Evolutionary conservation across 768 basidiomycete species (phyloP), one percentile per base, ranked within the genome.

Genomic region (Trametes maxima): DNA sequence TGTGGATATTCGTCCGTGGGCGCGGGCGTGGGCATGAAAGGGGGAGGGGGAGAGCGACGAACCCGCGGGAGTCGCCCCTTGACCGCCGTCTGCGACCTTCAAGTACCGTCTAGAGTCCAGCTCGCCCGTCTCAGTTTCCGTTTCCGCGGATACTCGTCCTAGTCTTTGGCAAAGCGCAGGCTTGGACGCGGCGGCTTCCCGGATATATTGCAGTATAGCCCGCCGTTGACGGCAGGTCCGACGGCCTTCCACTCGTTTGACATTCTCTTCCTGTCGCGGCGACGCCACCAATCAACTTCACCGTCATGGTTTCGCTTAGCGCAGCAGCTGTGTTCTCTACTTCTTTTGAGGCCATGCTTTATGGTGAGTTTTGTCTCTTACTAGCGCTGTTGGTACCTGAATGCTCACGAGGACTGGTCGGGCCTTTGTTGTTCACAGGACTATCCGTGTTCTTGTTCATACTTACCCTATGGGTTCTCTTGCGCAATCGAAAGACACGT

Each of bases 391-490:
- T 22, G 44, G 21, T 21, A n/a, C 21, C 2, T 10, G 21, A 11
- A n/a, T 19, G 17, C 44, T 11, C 28, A n/a, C 42, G 7, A 10
- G 17, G 8, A 5, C n/a, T 10, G 17, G n/a, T n/a, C 8, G 13
- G 19, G 5, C n/a, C n/a, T 45, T 3, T 17, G 44, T 3, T n/a
- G 21, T 24, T 5, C 4, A 7, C 11, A 53, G 67, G 68, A 57
- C 33, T 69, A 45, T 55, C 66, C 16, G 62, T 67, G 2, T 60
- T 69, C 33, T 62, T 69, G 66, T 69, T 65, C 60, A 64, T 65
- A 24, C 59, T 69, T 22, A 63, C 68, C 12, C 39, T 64, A 16
- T 67, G 64, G 62, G 65, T 69, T 24, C 59, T 69, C 46, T 51
- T 65, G 11, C 68, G 64, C 48, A 65, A 64, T 37, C 55, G 62